These are phyloP conservation scores for Neurospora sp. DNA, from an alignment of 495 filamentous ascomycete genomes.

Conservation along the genomic window DNA sequence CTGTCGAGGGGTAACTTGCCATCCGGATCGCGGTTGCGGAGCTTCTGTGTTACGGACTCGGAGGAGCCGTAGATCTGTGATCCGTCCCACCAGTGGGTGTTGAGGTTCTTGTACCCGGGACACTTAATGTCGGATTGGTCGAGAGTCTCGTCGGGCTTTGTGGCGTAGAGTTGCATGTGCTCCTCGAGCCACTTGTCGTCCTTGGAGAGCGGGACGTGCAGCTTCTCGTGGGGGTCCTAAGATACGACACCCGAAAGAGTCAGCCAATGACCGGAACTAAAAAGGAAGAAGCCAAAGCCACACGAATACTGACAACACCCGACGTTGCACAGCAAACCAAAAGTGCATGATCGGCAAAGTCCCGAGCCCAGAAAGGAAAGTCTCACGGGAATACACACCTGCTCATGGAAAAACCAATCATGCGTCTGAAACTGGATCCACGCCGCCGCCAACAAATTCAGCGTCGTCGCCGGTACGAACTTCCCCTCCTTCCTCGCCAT, in stretches of 20 bases:
- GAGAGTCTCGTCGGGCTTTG: slow-evolving; percentile 20
- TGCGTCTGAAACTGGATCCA: slow-evolving; percentile 41
- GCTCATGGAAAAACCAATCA: slow-evolving; percentile 30
- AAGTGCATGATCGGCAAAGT: neutral
- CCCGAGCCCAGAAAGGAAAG: neutral
- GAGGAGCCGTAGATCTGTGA: slow-evolving; percentile 35
- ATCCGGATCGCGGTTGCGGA: slow-evolving; percentile 18
- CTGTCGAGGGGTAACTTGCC: slow-evolving; percentile 27
- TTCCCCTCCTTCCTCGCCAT: slow-evolving; percentile 17
- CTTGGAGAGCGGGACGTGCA: slow-evolving; percentile 20
- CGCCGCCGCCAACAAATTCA: slow-evolving; percentile 35
- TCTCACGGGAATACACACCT: slow-evolving; percentile 6
- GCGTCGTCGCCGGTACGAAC: slow-evolving; percentile 32
- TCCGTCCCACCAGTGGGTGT: slow-evolving; percentile 37
- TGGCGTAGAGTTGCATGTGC: slow-evolving; percentile 22
- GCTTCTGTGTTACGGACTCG: slow-evolving; percentile 21
- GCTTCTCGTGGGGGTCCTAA: slow-evolving; percentile 6
- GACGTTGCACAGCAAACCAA: neutral
- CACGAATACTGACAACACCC: neutral
- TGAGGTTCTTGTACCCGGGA: slow-evolving; percentile 31
- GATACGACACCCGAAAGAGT: neutral
- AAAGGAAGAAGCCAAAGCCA: neutral
- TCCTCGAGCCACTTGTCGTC: slow-evolving; percentile 20
- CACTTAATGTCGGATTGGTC: slow-evolving; percentile 20
- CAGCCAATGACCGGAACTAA: neutral